phyloP scores from a whole-genome alignment of 192 early-diverging fungal species.

The Coemansia asiatica region DNA sequence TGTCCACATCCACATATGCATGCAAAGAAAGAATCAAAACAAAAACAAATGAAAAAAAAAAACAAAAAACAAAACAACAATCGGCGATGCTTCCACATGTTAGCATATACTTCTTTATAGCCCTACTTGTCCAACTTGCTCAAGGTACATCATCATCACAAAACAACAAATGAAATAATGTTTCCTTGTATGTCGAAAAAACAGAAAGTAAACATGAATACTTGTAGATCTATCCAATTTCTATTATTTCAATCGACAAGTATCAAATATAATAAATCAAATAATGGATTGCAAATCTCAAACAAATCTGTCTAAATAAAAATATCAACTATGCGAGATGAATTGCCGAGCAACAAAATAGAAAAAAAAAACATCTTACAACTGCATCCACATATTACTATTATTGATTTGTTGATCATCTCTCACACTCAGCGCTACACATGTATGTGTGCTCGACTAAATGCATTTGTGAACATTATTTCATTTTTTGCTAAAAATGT shows the following conservation, averaged over 20 bases:
- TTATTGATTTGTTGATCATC: not conserved
- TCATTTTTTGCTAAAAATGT: no score
- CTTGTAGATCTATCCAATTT: not conserved
- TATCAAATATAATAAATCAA: not conserved
- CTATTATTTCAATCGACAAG: not conserved
- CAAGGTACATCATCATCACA: no score
- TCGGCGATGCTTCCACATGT: no score
- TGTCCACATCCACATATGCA: not conserved
- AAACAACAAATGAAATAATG: no score
- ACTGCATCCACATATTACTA: no score
- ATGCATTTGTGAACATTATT: no score
- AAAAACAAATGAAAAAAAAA: not conserved
- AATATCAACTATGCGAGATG: not conserved
- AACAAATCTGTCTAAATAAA: not conserved
- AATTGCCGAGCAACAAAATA: not conserved
- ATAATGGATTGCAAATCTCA: not conserved
- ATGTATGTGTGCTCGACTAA: not conserved
- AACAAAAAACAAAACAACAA: no score
- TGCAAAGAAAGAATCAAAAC: not conserved
- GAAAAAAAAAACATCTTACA: not conserved
- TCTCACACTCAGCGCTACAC: not conserved
- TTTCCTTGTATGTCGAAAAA: no score
- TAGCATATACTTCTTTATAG: no score
- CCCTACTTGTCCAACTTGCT: no score
- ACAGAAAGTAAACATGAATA: not conserved